Percentiles rank a stretch among this genome's conserved stretches.
These are phyloP conservation scores for Fusarium citri DNA, from an alignment of 2,329 filamentous ascomycete species.

Conservation along the genomic window DNA sequence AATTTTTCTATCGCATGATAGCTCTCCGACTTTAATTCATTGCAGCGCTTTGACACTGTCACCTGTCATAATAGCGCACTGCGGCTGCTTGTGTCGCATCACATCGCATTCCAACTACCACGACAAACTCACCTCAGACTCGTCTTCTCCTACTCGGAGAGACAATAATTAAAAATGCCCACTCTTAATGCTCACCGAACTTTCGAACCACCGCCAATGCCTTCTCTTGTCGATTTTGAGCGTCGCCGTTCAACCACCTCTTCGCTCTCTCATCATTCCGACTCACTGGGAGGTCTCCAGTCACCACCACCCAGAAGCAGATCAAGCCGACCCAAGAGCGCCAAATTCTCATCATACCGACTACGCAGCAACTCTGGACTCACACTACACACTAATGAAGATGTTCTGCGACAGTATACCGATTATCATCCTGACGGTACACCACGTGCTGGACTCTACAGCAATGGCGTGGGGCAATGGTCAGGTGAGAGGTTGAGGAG, in stretches of 20 bases:
- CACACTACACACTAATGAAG: constrained; percentile 58
- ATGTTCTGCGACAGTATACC: constrained; percentile 59
- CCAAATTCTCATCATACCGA: constrained; percentile 46
- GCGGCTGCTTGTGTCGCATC: constrained; percentile 14
- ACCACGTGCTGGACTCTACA: constrained; percentile 42
- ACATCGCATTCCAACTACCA: background rate
- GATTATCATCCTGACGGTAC: constrained; percentile 58
- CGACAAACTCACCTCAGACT: constrained; percentile 15
- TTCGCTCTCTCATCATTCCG: constrained; percentile 33
- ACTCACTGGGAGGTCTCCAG: constrained; percentile 37
- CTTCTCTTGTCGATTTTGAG: constrained; percentile 44
- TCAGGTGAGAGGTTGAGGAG: constrained; percentile 43
- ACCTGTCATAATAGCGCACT: background rate
- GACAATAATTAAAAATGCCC: constrained; percentile 35
- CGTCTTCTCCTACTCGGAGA: background rate
- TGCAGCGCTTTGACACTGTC: background rate
- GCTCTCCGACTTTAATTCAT: background rate
- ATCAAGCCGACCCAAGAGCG: constrained; percentile 44
- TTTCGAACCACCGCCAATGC: constrained; percentile 43
- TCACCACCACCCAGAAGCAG: constrained; percentile 40
- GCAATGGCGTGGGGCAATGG: constrained; percentile 25
- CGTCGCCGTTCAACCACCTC: constrained; percentile 43
- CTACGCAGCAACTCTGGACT: constrained; percentile 61
- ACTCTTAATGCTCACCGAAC: constrained; percentile 42
- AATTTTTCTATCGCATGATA: background rate